Evolutionary conservation across 805 yeast genomes (phyloP).

Genomic region (Cyberlindnera petersonii): DNA sequence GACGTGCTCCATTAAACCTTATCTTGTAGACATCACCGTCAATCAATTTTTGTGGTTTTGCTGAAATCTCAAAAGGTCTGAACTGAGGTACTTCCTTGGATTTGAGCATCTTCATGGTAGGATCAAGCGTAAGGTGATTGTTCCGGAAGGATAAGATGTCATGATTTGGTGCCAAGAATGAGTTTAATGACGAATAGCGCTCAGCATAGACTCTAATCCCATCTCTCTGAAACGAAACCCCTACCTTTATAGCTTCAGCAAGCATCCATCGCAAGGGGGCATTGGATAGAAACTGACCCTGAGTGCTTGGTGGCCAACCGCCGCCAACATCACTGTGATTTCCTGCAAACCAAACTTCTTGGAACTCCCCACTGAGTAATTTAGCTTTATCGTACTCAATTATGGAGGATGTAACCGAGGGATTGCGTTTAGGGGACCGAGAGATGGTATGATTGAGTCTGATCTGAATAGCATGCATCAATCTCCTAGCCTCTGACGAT

Average conservation of each 20-base stretch:
- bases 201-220: conserved; percentile 38
- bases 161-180: conserved; percentile 48
- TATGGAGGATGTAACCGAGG: conserved; percentile 7
- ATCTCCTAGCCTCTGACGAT: conserved; percentile 12
- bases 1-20: conserved; percentile 16
- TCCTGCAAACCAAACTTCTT: conserved; percentile 67
- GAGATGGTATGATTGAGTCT: conserved; percentile 2
- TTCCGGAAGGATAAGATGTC: conserved; percentile 39
- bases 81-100: conserved; percentile 16
- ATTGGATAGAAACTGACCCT: conserved; percentile 44
- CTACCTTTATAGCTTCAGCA: conserved; percentile 47
- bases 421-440: not conserved
- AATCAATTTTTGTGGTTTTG: conserved; percentile 13
- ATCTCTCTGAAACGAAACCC: conserved; percentile 42
- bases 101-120: conserved; percentile 7
- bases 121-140: conserved; percentile 14
- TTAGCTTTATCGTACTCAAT: conserved; percentile 25
- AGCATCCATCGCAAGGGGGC: conserved; percentile 60
- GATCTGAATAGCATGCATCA: conserved; percentile 17
- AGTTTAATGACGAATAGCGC: conserved; percentile 36
- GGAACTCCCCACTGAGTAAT: conserved; percentile 31
- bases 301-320: conserved; percentile 49
- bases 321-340: conserved; percentile 71
- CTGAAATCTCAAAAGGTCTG: conserved; percentile 18
- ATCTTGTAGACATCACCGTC: conserved; percentile 17